A percentile compares a stretch with the other conserved stretches of the same genome.
These are phyloP conservation scores for Alternaria consortialis DNA, from an alignment of 2,329 filamentous ascomycete species.

Conservation along the genomic window DNA sequence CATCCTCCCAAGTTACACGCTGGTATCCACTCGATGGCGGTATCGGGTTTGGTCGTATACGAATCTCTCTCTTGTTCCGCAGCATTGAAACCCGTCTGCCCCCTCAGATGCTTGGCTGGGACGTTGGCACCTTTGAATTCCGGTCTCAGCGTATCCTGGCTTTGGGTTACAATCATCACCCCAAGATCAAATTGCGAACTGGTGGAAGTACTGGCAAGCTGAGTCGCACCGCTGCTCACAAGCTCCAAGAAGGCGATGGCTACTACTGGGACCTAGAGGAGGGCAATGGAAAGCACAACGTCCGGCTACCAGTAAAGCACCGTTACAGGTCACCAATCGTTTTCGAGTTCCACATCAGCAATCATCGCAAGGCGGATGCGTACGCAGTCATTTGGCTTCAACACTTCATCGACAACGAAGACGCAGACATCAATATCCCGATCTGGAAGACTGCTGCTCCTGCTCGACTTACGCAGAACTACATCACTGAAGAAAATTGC, in stretches of 20 bases:
- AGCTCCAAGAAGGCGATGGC: slow-evolving; percentile 66
- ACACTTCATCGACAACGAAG: slow-evolving; percentile 82
- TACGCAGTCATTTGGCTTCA: slow-evolving; percentile 88
- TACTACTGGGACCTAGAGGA: slow-evolving; percentile 67
- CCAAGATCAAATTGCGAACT: slow-evolving; percentile 80
- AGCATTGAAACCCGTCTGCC: slow-evolving; percentile 87
- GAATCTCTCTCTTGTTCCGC: slow-evolving; percentile 89
- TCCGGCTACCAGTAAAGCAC: slow-evolving; percentile 86
- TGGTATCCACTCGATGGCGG: slow-evolving; percentile 98
- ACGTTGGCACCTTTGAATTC: slow-evolving; percentile 95
- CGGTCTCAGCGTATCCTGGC: slow-evolving; percentile 74
- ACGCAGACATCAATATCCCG: slow-evolving; percentile 81
- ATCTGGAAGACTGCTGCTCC: slow-evolving; percentile 85
- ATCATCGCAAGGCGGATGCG: slow-evolving; percentile 74
- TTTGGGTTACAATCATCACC: slow-evolving; percentile 66
- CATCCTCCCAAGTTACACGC: slow-evolving; percentile 82
- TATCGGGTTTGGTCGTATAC: slow-evolving; percentile 85
- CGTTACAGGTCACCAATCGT: slow-evolving; percentile 90
- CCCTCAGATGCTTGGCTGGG: slow-evolving; percentile 88
- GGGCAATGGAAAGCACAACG: slow-evolving; percentile 59
- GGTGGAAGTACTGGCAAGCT: slow-evolving; percentile 82
- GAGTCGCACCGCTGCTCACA: slow-evolving; percentile 68
- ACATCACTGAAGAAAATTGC: slow-evolving; percentile 83
- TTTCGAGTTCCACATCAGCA: slow-evolving; percentile 79
- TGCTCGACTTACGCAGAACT: slow-evolving; percentile 85